Evolutionary conservation across 441 rosid species (phyloP), one percentile per base, ranked within the genome.

Genomic region (Adansonia madagascariensis): DNA sequence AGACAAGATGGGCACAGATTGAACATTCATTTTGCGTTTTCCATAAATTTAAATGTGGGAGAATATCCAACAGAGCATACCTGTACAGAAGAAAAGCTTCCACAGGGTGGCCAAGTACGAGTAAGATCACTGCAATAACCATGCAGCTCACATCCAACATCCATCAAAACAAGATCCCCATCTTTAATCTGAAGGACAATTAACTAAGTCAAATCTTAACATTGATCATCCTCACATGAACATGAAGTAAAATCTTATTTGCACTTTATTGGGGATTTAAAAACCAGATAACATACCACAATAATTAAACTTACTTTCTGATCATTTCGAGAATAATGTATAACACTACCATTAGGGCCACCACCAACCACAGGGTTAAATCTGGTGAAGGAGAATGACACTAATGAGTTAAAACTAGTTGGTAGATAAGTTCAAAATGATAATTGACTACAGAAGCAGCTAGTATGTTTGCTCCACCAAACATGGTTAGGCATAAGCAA

Each of bases 291-390:
- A 73, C 81, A 76, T 53, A 50, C 61, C 63, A 52, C 69, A 71
- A 52, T 24, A 31, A 72, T 66, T 49, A 64, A 79, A 74, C 91
- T 86, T 87, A 91, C 99, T 79, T 82, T 88, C 79, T 88, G 96
- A 86, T 96, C 99, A 87, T 92, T 96, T 83, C 98, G 92, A 78
- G 97, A 90, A 84, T 96, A 96, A 81, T 96, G 99, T 80, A 96
- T 89, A 70, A 96, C 92, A 81, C 90, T 84, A 12, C 89, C 98
- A 86, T 94, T 96, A 63, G 91, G 77, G 66, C 99, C 99, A 60
- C 99, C 93, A 31, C 99, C 99, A 12, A 92, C 99, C 67, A 96
- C 99, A 71, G 98, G 98, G 84, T 91, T 91, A 82, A 94, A 94
- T 85, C 98, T 94, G 85, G 71, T 64, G 79, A 81, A 70, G 49